Conservation (phyloP, 2,329 filamentous ascomycete species). For the Nigrospora sphaerica region DNA sequence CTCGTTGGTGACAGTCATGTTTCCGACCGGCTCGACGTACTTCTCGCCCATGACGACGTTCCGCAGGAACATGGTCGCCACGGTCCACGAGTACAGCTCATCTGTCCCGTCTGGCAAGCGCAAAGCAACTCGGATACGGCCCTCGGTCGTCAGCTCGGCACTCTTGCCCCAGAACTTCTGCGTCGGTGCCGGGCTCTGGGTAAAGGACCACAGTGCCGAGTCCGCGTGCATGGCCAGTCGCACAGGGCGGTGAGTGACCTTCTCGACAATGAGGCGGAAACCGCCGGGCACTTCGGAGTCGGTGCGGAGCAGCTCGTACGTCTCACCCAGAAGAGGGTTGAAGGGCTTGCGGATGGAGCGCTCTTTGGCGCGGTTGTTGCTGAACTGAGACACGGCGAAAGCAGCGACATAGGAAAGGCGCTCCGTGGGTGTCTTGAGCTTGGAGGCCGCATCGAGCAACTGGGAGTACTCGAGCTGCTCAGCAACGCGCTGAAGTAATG, state of each 20-base stretch:
- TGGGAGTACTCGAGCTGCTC: conserved; percentile 89
- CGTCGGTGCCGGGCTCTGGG: conserved; percentile 72
- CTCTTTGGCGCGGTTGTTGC: conserved; percentile 76
- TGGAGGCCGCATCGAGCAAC: conserved; percentile 69
- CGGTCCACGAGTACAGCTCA: conserved; percentile 82
- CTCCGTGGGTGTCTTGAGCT: conserved; percentile 53
- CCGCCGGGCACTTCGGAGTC: conserved; percentile 66
- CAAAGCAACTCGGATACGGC: conserved; percentile 71
- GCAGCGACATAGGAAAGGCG: conserved; percentile 80
- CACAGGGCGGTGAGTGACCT: conserved; percentile 88
- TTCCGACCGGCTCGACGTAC: conserved; percentile 91
- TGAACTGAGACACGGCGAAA: conserved; percentile 85
- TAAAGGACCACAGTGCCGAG: conserved; percentile 74
- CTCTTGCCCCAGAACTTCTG: conserved; percentile 33
- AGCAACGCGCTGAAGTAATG: conserved; percentile 78
- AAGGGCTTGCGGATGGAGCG: conserved; percentile 93
- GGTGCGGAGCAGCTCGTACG: conserved; percentile 83
- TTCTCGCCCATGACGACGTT: conserved; percentile 98
- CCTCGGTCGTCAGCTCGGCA: conserved; percentile 88
- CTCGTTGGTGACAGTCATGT: conserved; percentile 81
- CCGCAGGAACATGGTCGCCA: conserved; percentile 83
- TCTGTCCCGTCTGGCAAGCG: conserved; percentile 58
- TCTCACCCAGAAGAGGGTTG: conserved; percentile 94
- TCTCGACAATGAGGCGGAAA: conserved; percentile 89
- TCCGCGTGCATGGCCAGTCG: conserved; percentile 92